Conservation (phyloP, 1,284 basidiomycete genomes). For the Ustilago cynodontis region DNA sequence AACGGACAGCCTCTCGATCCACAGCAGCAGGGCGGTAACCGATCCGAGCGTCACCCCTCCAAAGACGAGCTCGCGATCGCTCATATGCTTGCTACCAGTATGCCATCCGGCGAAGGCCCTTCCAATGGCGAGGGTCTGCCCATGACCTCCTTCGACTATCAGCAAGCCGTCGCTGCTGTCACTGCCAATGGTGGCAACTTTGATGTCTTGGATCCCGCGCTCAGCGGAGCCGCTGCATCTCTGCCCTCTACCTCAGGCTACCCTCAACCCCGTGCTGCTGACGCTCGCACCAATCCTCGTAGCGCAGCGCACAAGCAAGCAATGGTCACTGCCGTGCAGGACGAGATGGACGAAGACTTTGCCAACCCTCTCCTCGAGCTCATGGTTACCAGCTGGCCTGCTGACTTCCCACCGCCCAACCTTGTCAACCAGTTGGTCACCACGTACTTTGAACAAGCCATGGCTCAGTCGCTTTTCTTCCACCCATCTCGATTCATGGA, state of each 20-base stretch:
- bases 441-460: slow-evolving; percentile 47
- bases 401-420: slow-evolving; percentile 57
- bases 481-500: slow-evolving; percentile 55
- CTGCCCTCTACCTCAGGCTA: slow-evolving; percentile 12
- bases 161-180: slow-evolving; percentile 43
- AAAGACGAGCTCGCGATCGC: slow-evolving; percentile 62
- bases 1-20: slow-evolving; percentile 29
- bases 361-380: slow-evolving; percentile 50
- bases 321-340: slow-evolving; percentile 45
- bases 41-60: slow-evolving; percentile 41
- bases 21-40: slow-evolving; percentile 32
- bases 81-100: slow-evolving; percentile 60
- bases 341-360: slow-evolving; percentile 44
- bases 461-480: slow-evolving; percentile 45
- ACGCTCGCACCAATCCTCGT: slow-evolving; percentile 31
- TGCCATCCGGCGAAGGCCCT: slow-evolving; percentile 57
- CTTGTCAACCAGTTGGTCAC: slow-evolving; percentile 54
- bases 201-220: slow-evolving; percentile 48
- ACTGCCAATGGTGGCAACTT: slow-evolving; percentile 42
- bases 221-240: slow-evolving; percentile 21
- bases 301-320: slow-evolving; percentile 41
- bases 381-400: slow-evolving; percentile 58
- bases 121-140: slow-evolving; percentile 28
- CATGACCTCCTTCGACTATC: slow-evolving; percentile 38
- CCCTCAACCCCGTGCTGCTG: slow-evolving; percentile 23